Base-by-base conservation (phyloP, 495 filamentous ascomycete species). In the Pyrenula aspistea region DNA sequence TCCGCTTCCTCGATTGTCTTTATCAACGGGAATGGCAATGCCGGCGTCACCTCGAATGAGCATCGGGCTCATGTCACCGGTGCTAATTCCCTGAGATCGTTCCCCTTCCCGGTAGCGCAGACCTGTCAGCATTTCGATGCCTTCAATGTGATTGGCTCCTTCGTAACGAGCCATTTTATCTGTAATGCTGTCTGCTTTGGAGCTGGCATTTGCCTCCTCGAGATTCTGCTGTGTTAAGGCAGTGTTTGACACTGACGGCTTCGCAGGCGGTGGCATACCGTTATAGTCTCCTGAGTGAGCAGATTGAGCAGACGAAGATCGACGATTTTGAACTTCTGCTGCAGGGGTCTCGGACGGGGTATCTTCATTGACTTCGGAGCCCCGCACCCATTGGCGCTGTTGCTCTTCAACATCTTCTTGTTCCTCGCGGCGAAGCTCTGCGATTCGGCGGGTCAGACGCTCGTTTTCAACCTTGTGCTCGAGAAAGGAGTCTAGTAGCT, bases 391-490 rank as follows among this genome's bases (percentile, higher is more conserved):
- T 21, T 72, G 72, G 21, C 68, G 65, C 56, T 77, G 70, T 59
- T 76, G 74, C 47, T 71, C 66, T 58, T 77, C 78, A 19, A 77
- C 65, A 51, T 96, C 93, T 61, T 91, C 87, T 55, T 84, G 82
- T 67, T 96, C 91, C 68, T 97, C 93, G 60, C 81, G 77, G 61
- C 84, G 85, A 48, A 98, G 77, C 64, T 95, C 90, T 12, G 83
- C 82, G 57, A 98, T 95, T 31, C 87, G 83, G 60, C 88, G 87
- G 56, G 77, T 81, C 47, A 98, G 69, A 19, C 93, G 82, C 68
- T 95, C 91, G 62, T 98, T 96, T 68, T 97, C 93, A 53, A 97
- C 91, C 68, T 96, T 96, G 71, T 96, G 92, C 68, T 98, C 93
- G 12, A 98, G 75, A 59, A 96, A 96, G 0, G 92, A 94, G 68